Evolutionary conservation across 192 early-diverging fungal genomes (phyloP), one percentile per base, ranked within the genome.

Genomic region (Glomus cerebriforme): DNA sequence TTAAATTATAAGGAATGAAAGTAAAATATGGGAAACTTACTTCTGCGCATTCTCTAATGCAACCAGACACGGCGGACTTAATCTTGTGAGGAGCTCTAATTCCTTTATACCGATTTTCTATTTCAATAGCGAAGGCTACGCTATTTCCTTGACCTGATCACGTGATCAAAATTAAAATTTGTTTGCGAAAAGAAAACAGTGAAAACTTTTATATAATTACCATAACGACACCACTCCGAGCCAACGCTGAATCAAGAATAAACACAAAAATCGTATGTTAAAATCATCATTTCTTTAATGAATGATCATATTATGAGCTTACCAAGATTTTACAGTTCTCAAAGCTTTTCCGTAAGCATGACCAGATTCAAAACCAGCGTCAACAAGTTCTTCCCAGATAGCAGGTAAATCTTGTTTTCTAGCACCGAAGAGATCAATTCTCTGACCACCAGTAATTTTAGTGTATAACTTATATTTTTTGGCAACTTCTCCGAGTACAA

Each of bases 391-490:
- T 62, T 92, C 87, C 91, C 91, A 92, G 32, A 92, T 92, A 3
- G 80, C 59, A n/a, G 91, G 91, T 19, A 92, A 79, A 24, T 93
- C 86, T 62, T 93, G 83, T 60, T 88, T 90, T 68, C 84, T 75
- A n/a, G 91, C 92, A 62, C 91, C 91, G 83, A 92, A 92, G 37
- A 91, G 78, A 83, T 87, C 91, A 76, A 92, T 92, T 60, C 91
- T 83, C 75, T 92, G 92, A 32, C 90, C 92, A 59, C 91, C 91
- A 2, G 92, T 91, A 71, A 92, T 92, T 80, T 92, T 92, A 0
- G 88, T 91, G 59, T 92, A 92, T 4, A 92, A 81, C 6, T 78
- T 81, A 75, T 87, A 93, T 37, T 91, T 82, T 79, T 91, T 88
- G 35, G 91, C 91, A 54, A 92, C 87, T 73, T 88, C 31, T 15